Evolutionary conservation across 2,329 filamentous ascomycete genomes (phyloP).

Genomic region (Fusarium verrucosum): DNA sequence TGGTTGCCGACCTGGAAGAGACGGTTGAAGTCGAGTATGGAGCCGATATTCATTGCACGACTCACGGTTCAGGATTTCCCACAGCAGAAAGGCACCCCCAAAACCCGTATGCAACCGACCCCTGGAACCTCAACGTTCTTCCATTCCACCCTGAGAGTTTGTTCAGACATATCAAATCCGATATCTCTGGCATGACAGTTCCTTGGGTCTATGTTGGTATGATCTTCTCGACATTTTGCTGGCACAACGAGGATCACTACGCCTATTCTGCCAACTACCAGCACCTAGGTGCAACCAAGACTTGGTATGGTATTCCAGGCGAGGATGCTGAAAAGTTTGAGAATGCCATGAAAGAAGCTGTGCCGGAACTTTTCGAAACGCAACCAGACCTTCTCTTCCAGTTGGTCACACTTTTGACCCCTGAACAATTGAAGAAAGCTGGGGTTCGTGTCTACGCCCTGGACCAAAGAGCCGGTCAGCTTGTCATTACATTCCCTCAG

Average conservation of each 20-base stretch:
- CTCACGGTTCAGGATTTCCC: conserved; percentile 95
- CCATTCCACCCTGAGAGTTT: conserved; percentile 91
- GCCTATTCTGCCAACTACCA: conserved; percentile 98
- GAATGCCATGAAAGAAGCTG: conserved; percentile 91
- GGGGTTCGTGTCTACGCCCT: conserved; percentile 92
- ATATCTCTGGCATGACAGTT: conserved; percentile 99
- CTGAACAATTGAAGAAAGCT: conserved; percentile 90
- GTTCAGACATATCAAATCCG: conserved; percentile 96
- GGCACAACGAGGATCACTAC: conserved; percentile 99
- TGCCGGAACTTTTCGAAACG: conserved; percentile 95
- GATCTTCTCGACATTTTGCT: conserved; percentile 99
- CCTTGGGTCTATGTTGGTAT: conserved; percentile 99
- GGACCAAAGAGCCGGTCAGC: conserved; percentile 95
- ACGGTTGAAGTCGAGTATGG: conserved; percentile 98
- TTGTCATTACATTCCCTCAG: conserved; percentile 96
- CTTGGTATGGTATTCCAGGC: conserved; percentile 97
- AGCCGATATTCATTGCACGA: conserved; percentile 97
- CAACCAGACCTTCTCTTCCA: conserved; percentile 97
- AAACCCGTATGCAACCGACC: conserved; percentile 86
- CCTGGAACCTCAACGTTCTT: conserved; percentile 95
- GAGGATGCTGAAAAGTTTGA: conserved; percentile 96
- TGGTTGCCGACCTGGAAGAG: conserved; percentile 93
- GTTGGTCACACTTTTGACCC: conserved; percentile 93
- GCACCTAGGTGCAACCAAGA: conserved; percentile 97
- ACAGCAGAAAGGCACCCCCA: conserved; percentile 91